These are phyloP conservation scores for Vitis labrusca DNA, from an alignment of 164 flowering plant genomes.

Conservation along the genomic window DNA sequence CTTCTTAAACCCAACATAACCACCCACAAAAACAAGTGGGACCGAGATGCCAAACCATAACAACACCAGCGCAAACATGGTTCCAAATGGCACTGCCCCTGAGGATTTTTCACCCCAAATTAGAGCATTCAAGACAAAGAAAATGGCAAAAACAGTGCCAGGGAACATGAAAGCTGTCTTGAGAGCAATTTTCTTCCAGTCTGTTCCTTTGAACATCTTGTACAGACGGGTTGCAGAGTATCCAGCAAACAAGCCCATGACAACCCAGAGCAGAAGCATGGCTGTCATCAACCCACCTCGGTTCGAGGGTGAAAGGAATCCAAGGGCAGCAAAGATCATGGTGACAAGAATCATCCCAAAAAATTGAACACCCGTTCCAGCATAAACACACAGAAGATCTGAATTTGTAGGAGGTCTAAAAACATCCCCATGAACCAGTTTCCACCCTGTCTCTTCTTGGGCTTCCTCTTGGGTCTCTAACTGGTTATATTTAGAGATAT, in stretches of 20 bases:
- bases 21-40: slow-evolving; percentile 84
- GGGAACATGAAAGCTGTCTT: slow-evolving; percentile 84
- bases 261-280: slow-evolving; percentile 85
- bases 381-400: slow-evolving; percentile 80
- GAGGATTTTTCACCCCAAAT: slow-evolving; percentile 88
- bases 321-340: slow-evolving; percentile 84
- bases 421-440: slow-evolving; percentile 90
- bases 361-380: slow-evolving; percentile 90
- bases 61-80: slow-evolving; percentile 83
- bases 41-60: slow-evolving; percentile 89
- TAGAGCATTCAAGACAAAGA: slow-evolving; percentile 78
- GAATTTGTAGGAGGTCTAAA: slow-evolving; percentile 80
- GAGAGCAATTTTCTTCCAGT: slow-evolving; percentile 80
- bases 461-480: slow-evolving; percentile 93
- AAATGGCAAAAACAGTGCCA: slow-evolving; percentile 50
- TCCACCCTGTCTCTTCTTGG: slow-evolving; percentile 96
- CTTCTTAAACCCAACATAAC: slow-evolving; percentile 82
- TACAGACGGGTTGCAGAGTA: slow-evolving; percentile 80
- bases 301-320: slow-evolving; percentile 87
- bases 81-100: slow-evolving; percentile 86
- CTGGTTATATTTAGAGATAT: slow-evolving; percentile 87
- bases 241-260: slow-evolving; percentile 93
- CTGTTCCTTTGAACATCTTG: slow-evolving; percentile 87
- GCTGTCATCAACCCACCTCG: slow-evolving; percentile 89
- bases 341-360: slow-evolving; percentile 85